These are phyloP conservation scores for Ilyonectria destructans DNA, from an alignment of 2,329 filamentous ascomycete species.

Conservation along the genomic window DNA sequence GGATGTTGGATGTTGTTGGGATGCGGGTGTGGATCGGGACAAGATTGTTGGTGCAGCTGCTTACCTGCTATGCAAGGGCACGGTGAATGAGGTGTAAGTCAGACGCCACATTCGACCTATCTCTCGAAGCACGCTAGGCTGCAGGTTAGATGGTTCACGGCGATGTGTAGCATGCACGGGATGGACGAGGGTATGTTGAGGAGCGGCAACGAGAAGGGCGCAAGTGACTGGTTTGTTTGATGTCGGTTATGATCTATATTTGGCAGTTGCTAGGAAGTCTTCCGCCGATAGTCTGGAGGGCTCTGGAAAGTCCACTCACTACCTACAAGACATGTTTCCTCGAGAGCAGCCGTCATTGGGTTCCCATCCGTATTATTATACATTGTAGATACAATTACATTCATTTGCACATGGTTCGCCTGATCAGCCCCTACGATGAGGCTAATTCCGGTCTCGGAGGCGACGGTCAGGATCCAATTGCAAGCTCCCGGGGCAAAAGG, in stretches of 20 bases:
- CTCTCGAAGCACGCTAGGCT: not conserved
- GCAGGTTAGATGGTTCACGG: not conserved
- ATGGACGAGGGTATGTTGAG: not conserved
- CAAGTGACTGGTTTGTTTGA: not conserved
- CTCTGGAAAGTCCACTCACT: not conserved
- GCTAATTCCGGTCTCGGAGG: not conserved
- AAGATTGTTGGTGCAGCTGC: not conserved
- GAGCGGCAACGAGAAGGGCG: not conserved
- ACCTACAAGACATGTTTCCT: no score
- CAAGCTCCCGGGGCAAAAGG: not conserved
- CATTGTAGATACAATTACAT: slow-evolving; percentile 10
- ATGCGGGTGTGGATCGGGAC: not conserved
- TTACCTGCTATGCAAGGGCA: not conserved
- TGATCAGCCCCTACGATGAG: not conserved
- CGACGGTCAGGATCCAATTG: not conserved
- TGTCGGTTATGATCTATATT: not conserved
- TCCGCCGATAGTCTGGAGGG: not conserved
- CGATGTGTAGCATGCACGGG: not conserved
- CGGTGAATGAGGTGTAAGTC: not conserved
- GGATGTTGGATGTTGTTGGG: not conserved
- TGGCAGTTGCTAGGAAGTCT: not conserved
- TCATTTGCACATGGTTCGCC: not conserved
- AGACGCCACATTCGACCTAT: not conserved
- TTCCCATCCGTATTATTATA: not conserved
- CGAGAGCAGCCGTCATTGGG: not conserved